A percentile compares a stretch with the other conserved stretches of the same genome.
Evolutionary conservation across 2,329 filamentous ascomycete species (phyloP).

Genomic region (Phialemoniopsis sp.): DNA sequence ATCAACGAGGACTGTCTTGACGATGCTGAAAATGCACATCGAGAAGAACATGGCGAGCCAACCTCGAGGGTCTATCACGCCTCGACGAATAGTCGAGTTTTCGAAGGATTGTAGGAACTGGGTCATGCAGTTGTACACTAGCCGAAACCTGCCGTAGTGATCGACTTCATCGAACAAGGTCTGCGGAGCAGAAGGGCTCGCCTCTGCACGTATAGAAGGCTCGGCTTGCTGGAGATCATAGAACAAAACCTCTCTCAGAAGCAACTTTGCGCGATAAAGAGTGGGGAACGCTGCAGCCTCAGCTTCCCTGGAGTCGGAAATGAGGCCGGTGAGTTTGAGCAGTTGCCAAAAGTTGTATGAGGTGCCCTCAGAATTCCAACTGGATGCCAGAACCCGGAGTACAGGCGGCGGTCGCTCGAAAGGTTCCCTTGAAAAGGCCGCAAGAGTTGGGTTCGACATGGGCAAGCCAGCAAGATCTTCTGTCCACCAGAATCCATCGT

Average conservation of each 20-base stretch:
- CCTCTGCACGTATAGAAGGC: slow-evolving; percentile 35
- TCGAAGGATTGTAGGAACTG: slow-evolving; percentile 52
- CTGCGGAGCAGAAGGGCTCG: slow-evolving; percentile 24
- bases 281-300: slow-evolving; percentile 46
- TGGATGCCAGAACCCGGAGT: slow-evolving; percentile 44
- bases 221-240: slow-evolving; percentile 48
- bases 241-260: slow-evolving; percentile 50
- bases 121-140: slow-evolving; percentile 45
- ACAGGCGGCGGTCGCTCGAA: slow-evolving; percentile 41
- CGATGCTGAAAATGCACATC: slow-evolving; percentile 55
- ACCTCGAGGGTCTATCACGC: slow-evolving; percentile 32
- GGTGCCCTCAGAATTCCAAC: slow-evolving; percentile 43
- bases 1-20: slow-evolving; percentile 47
- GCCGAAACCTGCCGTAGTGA: slow-evolving; percentile 38
- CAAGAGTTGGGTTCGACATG: slow-evolving; percentile 28
- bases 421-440: slow-evolving; percentile 31
- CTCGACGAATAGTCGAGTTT: slow-evolving; percentile 30
- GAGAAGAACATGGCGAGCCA: slow-evolving; percentile 51
- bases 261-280: slow-evolving; percentile 48
- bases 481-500: slow-evolving; percentile 56
- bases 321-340: slow-evolving; percentile 42
- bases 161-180: slow-evolving; percentile 37
- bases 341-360: slow-evolving; percentile 50
- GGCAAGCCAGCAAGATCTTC: slow-evolving; percentile 40
- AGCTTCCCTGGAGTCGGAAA: slow-evolving; percentile 42